A percentile compares a stretch with the other conserved stretches of the same genome.
Evolutionary conservation across 164 flowering plant species (phyloP).

Genomic region (Buxus sempervirens): DNA sequence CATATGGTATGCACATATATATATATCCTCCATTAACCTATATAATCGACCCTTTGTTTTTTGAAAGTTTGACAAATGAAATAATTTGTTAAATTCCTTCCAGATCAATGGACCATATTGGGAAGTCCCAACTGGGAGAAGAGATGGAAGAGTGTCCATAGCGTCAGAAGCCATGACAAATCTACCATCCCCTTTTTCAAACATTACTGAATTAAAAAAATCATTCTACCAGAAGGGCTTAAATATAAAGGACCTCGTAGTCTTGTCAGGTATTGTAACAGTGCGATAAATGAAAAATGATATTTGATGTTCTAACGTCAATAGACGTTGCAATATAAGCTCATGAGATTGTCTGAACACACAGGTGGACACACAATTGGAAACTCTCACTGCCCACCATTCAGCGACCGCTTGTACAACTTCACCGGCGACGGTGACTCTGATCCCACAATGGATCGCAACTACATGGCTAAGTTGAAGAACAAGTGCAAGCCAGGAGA

Average conservation of each 20-base stretch:
- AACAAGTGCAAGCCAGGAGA: conserved; percentile 33
- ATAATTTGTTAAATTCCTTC: not conserved
- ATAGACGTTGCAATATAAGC: not conserved
- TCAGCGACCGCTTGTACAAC: conserved; percentile 53
- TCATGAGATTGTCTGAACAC: not conserved
- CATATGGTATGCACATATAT: conserved; percentile 30
- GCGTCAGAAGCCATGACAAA: conserved; percentile 33
- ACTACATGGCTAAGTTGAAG: conserved; percentile 33
- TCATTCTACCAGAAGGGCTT: conserved; percentile 36
- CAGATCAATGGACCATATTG: conserved; percentile 41
- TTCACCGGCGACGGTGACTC: conserved; percentile 57
- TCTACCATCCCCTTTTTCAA: conserved; percentile 38
- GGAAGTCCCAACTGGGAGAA: conserved; percentile 58
- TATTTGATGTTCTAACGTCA: too few relatives aligned
- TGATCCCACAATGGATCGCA: conserved; percentile 42
- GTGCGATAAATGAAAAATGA: not conserved
- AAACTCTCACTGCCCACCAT: conserved; percentile 39
- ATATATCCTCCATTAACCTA: not conserved
- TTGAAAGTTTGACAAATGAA: not conserved
- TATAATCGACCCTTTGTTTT: too few relatives aligned
- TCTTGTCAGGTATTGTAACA: conserved; percentile 47
- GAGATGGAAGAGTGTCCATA: conserved; percentile 58
- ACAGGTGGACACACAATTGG: conserved; percentile 69
- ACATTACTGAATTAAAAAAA: conserved; percentile 35
- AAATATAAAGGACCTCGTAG: conserved; percentile 49